Base-by-base conservation (phyloP, 169 alveolate species). In the Fabrea salina region DNA sequence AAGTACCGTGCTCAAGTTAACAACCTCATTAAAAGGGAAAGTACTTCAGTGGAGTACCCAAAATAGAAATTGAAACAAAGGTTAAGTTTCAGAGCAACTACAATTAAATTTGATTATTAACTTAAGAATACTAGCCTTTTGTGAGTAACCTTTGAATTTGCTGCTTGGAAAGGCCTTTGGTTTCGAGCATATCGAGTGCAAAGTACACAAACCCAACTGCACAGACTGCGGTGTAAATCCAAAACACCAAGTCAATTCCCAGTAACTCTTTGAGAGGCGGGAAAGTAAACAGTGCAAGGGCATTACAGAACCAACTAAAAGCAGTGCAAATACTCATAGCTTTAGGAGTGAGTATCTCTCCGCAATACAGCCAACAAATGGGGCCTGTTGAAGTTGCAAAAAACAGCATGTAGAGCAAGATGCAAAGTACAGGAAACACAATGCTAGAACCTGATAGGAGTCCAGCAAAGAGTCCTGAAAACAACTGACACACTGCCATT, bases 321-420 rank as follows among this genome's bases (percentile, higher is more conserved):
- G 56, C 22, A 41, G 41, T 40, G 19, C 86, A 86, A 19, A 83
- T 13, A 39, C 87, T 72, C 19, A 81, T 33, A 30, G 88, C 89
- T 64, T 71, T 83, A 3, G 64, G 50, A 7, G 76, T 30, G 67
- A 87, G 47, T 22, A 81, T 81, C 51, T 87, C 92, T 33, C 90
- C 87, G 8, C 37, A 51, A 44, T 83, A 87, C 8, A 87, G 19
- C 84, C 84, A 87, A 35, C 64, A 44, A 30, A 87, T 67, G 22
- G 90, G 86, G 27, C 92, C 92, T 6, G 51, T 37, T 3, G 88
- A 78, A 30, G 80, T 50, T 49, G 79, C 90, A 79, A 80, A 86
- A 33, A 68, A 64, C 22, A 41, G n/a, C 0, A 86, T 50, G 40
- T 58, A 86, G 4, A 66, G 40, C 16, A 83, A 25, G 3, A 59